Percentiles rank a stretch among this genome's conserved stretches.
Evolutionary conservation across 495 filamentous ascomycete genomes (phyloP).

Genomic region (Penicillium soppii): DNA sequence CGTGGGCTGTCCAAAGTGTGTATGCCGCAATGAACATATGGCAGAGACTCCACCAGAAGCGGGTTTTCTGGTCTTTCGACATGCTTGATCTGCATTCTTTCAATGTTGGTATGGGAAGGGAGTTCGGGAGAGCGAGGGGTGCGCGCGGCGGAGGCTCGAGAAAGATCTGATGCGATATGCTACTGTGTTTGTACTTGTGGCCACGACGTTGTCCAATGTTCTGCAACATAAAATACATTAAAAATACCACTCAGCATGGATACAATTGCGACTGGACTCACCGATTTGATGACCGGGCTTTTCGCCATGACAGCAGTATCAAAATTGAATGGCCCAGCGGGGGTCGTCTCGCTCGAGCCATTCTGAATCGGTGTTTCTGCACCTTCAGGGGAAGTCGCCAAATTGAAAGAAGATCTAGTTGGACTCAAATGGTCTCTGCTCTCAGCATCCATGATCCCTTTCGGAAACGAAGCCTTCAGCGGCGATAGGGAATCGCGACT

Average conservation of each 20-base stretch:
- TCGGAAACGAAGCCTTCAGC: conserved; percentile 50
- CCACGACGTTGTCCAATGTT: conserved; percentile 88
- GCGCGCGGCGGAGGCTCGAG: conserved; percentile 88
- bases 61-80: conserved; percentile 78
- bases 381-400: conserved; percentile 30
- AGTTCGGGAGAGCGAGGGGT: conserved; percentile 86
- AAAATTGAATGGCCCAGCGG: conserved; percentile 83
- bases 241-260: not conserved
- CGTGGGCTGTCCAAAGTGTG: conserved; percentile 79
- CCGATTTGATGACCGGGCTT: conserved; percentile 74
- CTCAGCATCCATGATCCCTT: conserved; percentile 24
- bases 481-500: conserved; percentile 67
- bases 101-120: conserved; percentile 87
- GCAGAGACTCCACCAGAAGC: conserved; percentile 86
- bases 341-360: conserved; percentile 39
- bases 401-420: conserved; percentile 42
- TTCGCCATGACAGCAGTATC: conserved; percentile 78
- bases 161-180: conserved; percentile 95
- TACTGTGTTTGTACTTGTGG: conserved; percentile 97
- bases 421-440: conserved; percentile 38
- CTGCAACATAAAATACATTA: conserved; percentile 34
- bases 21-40: conserved; percentile 79
- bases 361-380: conserved; percentile 38
- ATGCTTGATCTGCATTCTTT: conserved; percentile 82
- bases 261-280: conserved; percentile 38